Evolutionary conservation across 495 filamentous ascomycete genomes (phyloP).

Genomic region (Penicillium robsamsonii): DNA sequence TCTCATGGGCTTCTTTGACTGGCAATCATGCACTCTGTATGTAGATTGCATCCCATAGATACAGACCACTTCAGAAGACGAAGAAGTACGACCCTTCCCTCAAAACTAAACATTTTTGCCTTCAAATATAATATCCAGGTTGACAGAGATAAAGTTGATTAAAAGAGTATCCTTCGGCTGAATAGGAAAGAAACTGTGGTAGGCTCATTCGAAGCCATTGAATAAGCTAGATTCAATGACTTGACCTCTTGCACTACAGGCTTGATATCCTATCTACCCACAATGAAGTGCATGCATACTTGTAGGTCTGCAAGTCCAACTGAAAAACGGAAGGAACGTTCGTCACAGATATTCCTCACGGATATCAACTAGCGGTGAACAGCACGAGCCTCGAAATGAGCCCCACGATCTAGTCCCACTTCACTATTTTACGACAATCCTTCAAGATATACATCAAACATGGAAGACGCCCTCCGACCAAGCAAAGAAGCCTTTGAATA

Average conservation of each 20-base stretch:
- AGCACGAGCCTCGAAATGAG: background rate
- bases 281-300: too few species aligned
- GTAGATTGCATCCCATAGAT: background rate
- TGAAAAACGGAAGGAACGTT: too few species aligned
- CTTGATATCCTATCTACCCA: background rate
- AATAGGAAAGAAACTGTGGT: background rate
- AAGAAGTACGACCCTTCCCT: background rate
- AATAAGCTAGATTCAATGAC: background rate
- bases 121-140: background rate
- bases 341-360: too few species aligned
- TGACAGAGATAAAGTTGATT: background rate
- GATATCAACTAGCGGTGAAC: background rate
- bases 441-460: background rate
- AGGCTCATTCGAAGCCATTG: background rate
- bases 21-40: background rate
- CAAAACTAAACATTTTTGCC: background rate
- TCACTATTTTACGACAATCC: background rate
- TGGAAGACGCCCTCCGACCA: background rate
- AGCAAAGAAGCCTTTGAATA: background rate
- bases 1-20: background rate
- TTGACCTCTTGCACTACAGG: background rate
- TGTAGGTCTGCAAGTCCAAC: too few species aligned
- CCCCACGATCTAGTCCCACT: background rate
- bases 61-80: background rate
- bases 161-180: background rate